Base-by-base conservation (phyloP, 768 basidiomycete genomes). In the Xerocomellus amylosporus region DNA sequence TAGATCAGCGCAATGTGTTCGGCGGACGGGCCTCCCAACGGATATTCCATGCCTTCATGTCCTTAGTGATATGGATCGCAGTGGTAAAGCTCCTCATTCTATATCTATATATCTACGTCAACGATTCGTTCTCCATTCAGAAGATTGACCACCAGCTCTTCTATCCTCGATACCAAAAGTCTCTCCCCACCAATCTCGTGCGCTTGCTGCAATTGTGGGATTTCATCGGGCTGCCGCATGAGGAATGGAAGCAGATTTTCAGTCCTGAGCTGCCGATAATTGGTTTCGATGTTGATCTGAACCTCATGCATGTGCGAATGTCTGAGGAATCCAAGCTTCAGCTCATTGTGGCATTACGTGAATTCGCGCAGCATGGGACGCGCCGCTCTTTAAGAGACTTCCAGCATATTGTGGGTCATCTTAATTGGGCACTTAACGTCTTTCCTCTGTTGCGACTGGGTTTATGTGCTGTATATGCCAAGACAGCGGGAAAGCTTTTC, bases 401-500 rank as follows among this genome's bases (percentile, higher is more conserved):
- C 20, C 73, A 73, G 46, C 20, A 4, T 6, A 4, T 36, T 15
- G 34, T 14, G 5, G 34, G 14, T 36, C 14, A 15, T 15, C 34
- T 36, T 17, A 36, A 36, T 17, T 36, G 34, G 34, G 34, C 34
- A 10, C 34, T 36, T 2, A 79, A 78, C 46, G 71, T 71, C 2
- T 75, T 62, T 43, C 76, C 77, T 0, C 53, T 71, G 0, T 60
- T 79, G 0, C 59, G 64, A 0, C 77, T 77, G 0, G 64, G 58
- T 0, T 60, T 80, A 0, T 70, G 51, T 14, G 54, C 60, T 0
- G 3, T 77, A 0, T 79, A 79, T 53, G 49, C 56, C 0, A 77
- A 78, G 49, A 73, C 72, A 0, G 26, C 54, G 0, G 75, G 75
- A 0, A 74, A 70, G 20, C n/a, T 47, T 0, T 5, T 19, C 0